Conservation (phyloP, 345 rosid genomes). For the Lenwebbia sp. region DNA sequence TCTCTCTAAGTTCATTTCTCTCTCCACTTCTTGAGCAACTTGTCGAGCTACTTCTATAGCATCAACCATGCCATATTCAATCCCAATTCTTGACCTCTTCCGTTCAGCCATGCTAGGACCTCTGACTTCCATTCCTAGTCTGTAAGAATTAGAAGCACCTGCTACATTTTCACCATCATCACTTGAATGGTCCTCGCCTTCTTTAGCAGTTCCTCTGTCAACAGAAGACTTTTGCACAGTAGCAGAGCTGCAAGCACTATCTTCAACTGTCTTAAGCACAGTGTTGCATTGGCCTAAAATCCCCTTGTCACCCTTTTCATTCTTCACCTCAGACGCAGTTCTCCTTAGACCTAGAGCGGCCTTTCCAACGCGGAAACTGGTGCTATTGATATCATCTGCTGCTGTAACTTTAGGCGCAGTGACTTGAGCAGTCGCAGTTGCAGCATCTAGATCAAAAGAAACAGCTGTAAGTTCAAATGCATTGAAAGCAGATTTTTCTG, state of each 20-base stretch:
- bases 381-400: constrained; percentile 11
- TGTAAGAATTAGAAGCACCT: constrained; percentile 25
- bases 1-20: constrained; percentile 64
- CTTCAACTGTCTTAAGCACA: constrained; percentile 12
- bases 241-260: constrained; percentile 26
- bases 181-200: constrained; percentile 22
- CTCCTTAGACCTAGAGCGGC: not conserved
- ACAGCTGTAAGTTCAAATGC: constrained; percentile 23
- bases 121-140: constrained; percentile 12
- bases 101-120: constrained; percentile 29
- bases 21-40: constrained; percentile 89
- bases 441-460: constrained; percentile 24
- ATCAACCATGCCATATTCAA: constrained; percentile 77
- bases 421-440: constrained; percentile 12
- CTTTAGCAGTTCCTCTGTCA: constrained; percentile 13
- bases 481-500: constrained; percentile 25
- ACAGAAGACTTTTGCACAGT: constrained; percentile 21
- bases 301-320: constrained; percentile 13
- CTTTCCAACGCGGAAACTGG: constrained; percentile 20
- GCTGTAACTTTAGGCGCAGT: constrained; percentile 1
- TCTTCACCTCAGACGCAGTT: constrained; percentile 17
- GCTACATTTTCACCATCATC: constrained; percentile 27
- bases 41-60: constrained; percentile 86
- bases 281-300: constrained; percentile 11
- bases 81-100: constrained; percentile 40